phyloP scores from a whole-genome alignment of 2,329 filamentous ascomycete species.

The Monilinia fructigena region DNA sequence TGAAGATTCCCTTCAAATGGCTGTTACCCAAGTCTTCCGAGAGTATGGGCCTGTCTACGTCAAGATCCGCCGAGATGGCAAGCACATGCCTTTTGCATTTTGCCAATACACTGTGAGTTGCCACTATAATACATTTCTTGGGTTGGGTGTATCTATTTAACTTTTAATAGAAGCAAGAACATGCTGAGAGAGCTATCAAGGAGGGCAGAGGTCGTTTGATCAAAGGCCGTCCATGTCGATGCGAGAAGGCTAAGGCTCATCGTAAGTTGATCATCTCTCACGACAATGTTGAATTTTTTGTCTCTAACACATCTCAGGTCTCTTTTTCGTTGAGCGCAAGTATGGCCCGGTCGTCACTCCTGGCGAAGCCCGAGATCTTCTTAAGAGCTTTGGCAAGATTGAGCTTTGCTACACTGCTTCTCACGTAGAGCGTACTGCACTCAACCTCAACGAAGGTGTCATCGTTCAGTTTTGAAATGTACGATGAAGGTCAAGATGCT shows the following conservation, averaged over 20 bases:
- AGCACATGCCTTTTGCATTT: constrained; percentile 64
- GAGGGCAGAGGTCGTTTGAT: constrained; percentile 51
- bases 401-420: constrained; percentile 32
- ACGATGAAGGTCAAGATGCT: constrained; percentile 52
- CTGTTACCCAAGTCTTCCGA: constrained; percentile 53
- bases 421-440: constrained; percentile 33
- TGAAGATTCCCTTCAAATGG: constrained; percentile 52
- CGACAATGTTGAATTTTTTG: neutral
- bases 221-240: constrained; percentile 57
- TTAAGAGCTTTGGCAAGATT: constrained; percentile 49
- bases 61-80: constrained; percentile 60
- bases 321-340: constrained; percentile 49
- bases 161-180: constrained; percentile 45
- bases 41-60: constrained; percentile 57
- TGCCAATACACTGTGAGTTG: constrained; percentile 59
- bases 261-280: constrained; percentile 44
- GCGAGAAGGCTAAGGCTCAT: constrained; percentile 59
- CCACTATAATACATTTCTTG: neutral
- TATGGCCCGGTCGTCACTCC: constrained; percentile 43
- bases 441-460: constrained; percentile 41
- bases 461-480: constrained; percentile 53
- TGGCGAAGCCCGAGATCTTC: constrained; percentile 47
- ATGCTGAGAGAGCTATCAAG: constrained; percentile 51
- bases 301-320: constrained; percentile 43
- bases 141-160: constrained; percentile 37